phyloP scores from a whole-genome alignment of 192 early-diverging fungal genomes.

The Phycomyces blakesleeanus region DNA sequence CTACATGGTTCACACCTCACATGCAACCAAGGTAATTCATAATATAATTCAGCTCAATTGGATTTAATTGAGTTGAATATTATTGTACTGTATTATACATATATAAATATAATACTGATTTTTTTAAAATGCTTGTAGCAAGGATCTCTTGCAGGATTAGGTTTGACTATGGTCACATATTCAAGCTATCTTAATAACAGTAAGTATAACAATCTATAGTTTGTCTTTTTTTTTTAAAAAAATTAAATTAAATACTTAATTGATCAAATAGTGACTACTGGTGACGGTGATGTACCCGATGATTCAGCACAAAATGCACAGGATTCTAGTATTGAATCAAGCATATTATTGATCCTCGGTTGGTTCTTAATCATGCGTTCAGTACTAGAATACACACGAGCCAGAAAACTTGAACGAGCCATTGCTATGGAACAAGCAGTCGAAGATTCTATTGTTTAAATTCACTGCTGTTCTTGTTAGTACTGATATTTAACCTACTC shows the following conservation, averaged over 20 bases:
- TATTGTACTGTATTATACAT: no score
- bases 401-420: slow-evolving; percentile 60
- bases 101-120: no score
- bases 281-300: slow-evolving; percentile 15
- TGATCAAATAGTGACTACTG: not conserved
- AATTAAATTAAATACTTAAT: no score
- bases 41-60: no score
- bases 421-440: slow-evolving; percentile 30
- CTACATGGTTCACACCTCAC: slow-evolving; percentile 79
- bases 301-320: slow-evolving; percentile 3
- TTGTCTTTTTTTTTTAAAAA: no score
- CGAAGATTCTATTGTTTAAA: slow-evolving; percentile 4
- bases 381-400: slow-evolving; percentile 63
- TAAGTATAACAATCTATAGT: no score
- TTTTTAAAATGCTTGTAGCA: slow-evolving; percentile 40
- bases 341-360: slow-evolving; percentile 68
- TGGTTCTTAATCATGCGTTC: slow-evolving; percentile 66
- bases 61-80: no score
- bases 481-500: no score
- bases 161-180: slow-evolving; percentile 73
- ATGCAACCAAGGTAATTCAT: slow-evolving; percentile 62
- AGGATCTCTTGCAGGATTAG: slow-evolving; percentile 71
- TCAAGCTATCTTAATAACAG: slow-evolving; percentile 59
- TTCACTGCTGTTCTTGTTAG: not conserved
- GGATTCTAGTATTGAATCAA: slow-evolving; percentile 43